Percentiles rank a stretch among this genome's conserved stretches.
These are phyloP conservation scores for Penicillium canariense DNA, from an alignment of 495 filamentous ascomycete genomes.

Conservation along the genomic window DNA sequence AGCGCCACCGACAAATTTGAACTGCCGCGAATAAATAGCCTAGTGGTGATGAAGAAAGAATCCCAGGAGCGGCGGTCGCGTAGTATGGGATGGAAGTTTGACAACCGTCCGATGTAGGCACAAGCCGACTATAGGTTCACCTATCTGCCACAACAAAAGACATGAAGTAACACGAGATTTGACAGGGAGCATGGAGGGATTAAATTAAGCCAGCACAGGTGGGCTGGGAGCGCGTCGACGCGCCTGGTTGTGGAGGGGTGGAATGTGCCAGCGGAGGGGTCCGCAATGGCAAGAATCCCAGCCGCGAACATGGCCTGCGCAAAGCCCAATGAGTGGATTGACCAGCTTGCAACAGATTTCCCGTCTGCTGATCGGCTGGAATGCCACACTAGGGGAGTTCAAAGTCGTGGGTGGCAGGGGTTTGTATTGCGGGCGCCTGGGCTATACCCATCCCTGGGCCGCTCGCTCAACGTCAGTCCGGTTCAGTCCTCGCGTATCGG, in stretches of 20 bases:
- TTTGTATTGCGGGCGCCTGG: neutral
- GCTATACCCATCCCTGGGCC: neutral
- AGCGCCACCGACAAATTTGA: constrained; percentile 6
- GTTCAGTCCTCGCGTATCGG: neutral
- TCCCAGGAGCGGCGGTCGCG: neutral
- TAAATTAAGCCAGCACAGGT: constrained; percentile 9
- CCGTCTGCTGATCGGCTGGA: constrained; percentile 17
- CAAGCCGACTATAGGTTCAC: constrained; percentile 4
- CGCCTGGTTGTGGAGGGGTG: constrained; percentile 32
- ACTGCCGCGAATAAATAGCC: neutral
- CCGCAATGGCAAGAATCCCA: constrained; percentile 29
- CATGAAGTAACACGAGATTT: constrained; percentile 4
- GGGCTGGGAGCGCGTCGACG: constrained; percentile 30
- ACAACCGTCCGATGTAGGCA: constrained; percentile 11
- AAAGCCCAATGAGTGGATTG: neutral
- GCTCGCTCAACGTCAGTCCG: neutral
- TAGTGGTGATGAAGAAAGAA: neutral
- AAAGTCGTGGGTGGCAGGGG: constrained; percentile 9
- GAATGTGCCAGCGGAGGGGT: constrained; percentile 31
- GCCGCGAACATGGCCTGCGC: constrained; percentile 10
- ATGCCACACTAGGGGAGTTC: constrained; percentile 11
- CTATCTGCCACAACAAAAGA: constrained; percentile 2
- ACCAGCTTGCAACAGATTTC: neutral
- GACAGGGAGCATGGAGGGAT: constrained; percentile 21
- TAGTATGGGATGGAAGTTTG: constrained; percentile 1